Percentiles rank a stretch among this genome's conserved stretches.
Conservation (phyloP, 129 eudicot species). For the Pittosporum tobira region DNA sequence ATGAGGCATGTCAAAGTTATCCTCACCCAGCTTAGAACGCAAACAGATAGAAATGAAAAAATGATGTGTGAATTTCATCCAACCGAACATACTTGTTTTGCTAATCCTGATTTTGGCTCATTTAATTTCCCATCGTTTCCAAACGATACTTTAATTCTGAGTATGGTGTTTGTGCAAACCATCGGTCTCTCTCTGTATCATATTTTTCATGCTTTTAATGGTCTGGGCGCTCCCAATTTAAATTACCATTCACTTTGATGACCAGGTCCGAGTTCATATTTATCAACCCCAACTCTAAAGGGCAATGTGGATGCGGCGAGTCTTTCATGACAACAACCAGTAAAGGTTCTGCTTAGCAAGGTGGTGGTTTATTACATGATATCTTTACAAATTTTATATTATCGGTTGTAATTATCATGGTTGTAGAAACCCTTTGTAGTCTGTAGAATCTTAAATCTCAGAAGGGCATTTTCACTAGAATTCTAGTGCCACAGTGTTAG, state of each 20-base stretch:
- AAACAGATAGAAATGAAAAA: no score
- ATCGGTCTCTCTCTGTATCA: no score
- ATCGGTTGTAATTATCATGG: no score
- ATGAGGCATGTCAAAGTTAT: neutral
- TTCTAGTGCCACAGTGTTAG: no score
- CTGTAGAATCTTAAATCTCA: no score
- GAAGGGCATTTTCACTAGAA: no score
- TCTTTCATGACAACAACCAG: slow-evolving; percentile 47
- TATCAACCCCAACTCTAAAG: slow-evolving; percentile 58
- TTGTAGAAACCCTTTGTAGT: no score
- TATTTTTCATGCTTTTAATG: no score
- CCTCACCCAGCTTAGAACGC: neutral
- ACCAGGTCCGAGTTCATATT: slow-evolving; percentile 54
- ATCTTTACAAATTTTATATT: no score
- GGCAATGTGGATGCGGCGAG: slow-evolving; percentile 66
- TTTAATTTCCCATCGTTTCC: neutral
- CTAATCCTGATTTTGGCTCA: neutral
- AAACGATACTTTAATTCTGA: no score
- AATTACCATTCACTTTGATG: slow-evolving; percentile 1
- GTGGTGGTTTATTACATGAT: neutral
- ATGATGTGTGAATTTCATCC: neutral
- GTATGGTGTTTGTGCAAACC: no score
- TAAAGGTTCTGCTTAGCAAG: neutral
- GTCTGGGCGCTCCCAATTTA: neutral
- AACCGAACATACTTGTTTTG: neutral